Evolutionary conservation across 2,329 filamentous ascomycete species (phyloP).

Genomic region (Cadophora malorum): DNA sequence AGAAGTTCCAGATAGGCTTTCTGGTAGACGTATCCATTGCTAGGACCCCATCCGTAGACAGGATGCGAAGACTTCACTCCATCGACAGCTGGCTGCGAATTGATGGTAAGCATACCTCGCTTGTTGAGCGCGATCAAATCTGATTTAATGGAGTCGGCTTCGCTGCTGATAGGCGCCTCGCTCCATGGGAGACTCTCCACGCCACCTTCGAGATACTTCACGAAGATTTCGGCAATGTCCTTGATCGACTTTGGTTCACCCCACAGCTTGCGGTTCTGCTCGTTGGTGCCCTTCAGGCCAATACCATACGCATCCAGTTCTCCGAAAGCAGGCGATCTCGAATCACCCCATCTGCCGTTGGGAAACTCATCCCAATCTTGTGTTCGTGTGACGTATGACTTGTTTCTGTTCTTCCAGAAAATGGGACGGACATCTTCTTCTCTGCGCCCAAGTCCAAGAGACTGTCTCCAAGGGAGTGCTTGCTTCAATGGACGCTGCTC

Average conservation of each 20-base stretch:
- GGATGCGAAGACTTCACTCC: slow-evolving; percentile 87
- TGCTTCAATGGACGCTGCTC: slow-evolving; percentile 81
- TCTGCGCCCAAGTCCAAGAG: slow-evolving; percentile 84
- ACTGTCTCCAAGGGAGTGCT: slow-evolving; percentile 95
- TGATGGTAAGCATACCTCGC: slow-evolving; percentile 90
- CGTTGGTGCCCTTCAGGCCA: slow-evolving; percentile 91
- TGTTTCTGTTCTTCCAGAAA: slow-evolving; percentile 97
- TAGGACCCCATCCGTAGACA: slow-evolving; percentile 91
- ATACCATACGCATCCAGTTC: slow-evolving; percentile 95
- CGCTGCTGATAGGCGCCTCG: slow-evolving; percentile 82
- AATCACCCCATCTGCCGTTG: slow-evolving; percentile 98
- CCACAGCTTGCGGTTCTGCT: slow-evolving; percentile 95
- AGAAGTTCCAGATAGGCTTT: slow-evolving; percentile 96
- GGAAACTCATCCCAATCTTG: slow-evolving; percentile 99
- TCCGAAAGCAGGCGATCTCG: slow-evolving; percentile 93
- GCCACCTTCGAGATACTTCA: slow-evolving; percentile 82
- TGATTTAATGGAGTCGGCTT: slow-evolving; percentile 79
- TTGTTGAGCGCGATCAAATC: slow-evolving; percentile 83
- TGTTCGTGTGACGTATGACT: slow-evolving; percentile 92
- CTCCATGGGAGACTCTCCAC: slow-evolving; percentile 92
- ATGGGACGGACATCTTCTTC: slow-evolving; percentile 97
- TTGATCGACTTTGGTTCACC: slow-evolving; percentile 80
- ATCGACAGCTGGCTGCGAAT: slow-evolving; percentile 95
- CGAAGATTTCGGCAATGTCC: slow-evolving; percentile 84
- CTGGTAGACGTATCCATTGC: slow-evolving; percentile 96